Evolutionary conservation across 192 early-diverging fungal species (phyloP).

Genomic region (Gryganskiella cystojenkinii): DNA sequence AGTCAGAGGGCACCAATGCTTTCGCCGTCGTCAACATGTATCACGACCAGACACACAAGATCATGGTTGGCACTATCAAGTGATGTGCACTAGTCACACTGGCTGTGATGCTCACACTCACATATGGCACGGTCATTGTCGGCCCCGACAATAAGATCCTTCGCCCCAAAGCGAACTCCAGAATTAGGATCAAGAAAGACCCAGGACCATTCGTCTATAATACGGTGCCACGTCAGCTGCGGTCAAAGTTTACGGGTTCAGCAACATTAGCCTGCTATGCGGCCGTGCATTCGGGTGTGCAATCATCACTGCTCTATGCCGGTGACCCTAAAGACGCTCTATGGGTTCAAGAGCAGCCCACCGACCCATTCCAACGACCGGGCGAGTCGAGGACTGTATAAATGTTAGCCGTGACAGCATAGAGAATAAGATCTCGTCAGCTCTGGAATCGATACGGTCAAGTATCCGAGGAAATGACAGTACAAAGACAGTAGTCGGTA

Average conservation of each 20-base stretch:
- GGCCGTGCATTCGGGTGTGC: too few relatives aligned
- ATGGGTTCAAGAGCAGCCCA: too few relatives aligned
- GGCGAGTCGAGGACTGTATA: too few relatives aligned
- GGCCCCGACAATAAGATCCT: slow-evolving; percentile 21
- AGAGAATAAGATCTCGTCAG: too few relatives aligned
- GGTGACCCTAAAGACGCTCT: too few relatives aligned
- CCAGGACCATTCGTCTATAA: slow-evolving; percentile 4
- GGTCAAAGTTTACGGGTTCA: slow-evolving; percentile 8
- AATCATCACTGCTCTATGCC: too few relatives aligned
- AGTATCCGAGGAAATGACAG: too few relatives aligned
- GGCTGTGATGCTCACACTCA: slow-evolving; percentile 14
- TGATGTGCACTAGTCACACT: slow-evolving; percentile 20
- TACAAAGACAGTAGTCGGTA: too few relatives aligned
- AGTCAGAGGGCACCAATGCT: slow-evolving; percentile 12
- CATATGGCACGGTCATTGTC: slow-evolving; percentile 16
- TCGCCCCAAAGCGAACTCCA: slow-evolving; percentile 7
- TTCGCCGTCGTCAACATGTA: slow-evolving; percentile 21
- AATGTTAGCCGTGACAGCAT: too few relatives aligned
- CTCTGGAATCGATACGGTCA: too few relatives aligned
- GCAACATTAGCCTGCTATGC: slow-evolving; percentile 14
- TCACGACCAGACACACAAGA: slow-evolving; percentile 23
- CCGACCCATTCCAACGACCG: too few relatives aligned
- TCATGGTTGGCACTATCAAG: slow-evolving; percentile 19
- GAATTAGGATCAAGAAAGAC: slow-evolving; percentile 22
- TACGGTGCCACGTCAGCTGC: slow-evolving; percentile 14